Percentiles rank a stretch among this genome's conserved stretches.
These are phyloP conservation scores for Plasmodium blacklocki DNA, from an alignment of 169 alveolate species.

Conservation along the genomic window DNA sequence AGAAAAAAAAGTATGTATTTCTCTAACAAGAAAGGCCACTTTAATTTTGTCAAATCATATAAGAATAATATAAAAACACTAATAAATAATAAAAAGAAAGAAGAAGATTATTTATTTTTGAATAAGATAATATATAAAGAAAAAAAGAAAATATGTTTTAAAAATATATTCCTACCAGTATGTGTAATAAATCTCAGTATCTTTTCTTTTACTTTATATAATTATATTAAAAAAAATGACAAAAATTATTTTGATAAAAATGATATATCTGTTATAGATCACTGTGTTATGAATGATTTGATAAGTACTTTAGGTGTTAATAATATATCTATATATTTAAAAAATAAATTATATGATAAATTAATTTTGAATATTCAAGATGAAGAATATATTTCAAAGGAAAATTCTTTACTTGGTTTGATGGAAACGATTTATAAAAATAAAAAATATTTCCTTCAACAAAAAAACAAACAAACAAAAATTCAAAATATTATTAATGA, in stretches of 20 bases:
- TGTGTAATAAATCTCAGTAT: constrained; percentile 30
- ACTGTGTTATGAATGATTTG: constrained; percentile 20
- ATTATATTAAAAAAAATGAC: constrained; percentile 24
- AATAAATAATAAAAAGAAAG: constrained; percentile 5
- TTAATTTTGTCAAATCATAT: neutral
- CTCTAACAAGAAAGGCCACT: too few species aligned
- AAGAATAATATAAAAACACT: constrained; percentile 23
- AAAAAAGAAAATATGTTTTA: constrained; percentile 46
- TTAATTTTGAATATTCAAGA: constrained; percentile 12
- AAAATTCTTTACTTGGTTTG: constrained; percentile 46
- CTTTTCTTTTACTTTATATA: constrained; percentile 39
- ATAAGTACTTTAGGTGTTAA: constrained; percentile 38
- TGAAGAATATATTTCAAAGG: constrained; percentile 45
- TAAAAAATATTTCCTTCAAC: constrained; percentile 8
- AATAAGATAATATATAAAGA: constrained; percentile 12
- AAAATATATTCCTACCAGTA: constrained; percentile 43
- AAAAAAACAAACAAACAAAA: neutral
- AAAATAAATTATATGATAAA: constrained; percentile 47
- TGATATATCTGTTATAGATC: constrained; percentile 52
- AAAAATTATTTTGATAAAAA: constrained; percentile 14
- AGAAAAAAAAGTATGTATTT: too few species aligned
- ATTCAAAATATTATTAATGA: neutral
- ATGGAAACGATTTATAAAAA: constrained; percentile 43
- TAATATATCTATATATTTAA: constrained; percentile 48
- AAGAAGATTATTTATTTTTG: constrained; percentile 28